phyloP scores from a whole-genome alignment of 2,329 filamentous ascomycete genomes.

The Epichloe typhina region DNA sequence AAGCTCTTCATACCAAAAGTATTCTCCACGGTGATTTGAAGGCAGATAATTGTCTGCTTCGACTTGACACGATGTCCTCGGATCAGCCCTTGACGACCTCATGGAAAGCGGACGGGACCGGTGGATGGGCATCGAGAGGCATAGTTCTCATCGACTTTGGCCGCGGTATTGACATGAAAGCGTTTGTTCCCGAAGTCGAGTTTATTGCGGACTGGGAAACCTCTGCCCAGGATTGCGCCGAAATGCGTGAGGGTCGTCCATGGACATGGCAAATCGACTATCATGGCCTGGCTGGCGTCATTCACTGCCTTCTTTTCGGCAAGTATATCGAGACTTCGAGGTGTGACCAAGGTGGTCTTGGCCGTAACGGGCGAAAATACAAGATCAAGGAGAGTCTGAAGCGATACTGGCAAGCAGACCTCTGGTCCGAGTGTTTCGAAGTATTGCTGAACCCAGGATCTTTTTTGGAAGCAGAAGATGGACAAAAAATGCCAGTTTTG shows the following conservation, averaged over 20 bases:
- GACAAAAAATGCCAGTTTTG: conserved; percentile 56
- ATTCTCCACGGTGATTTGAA: conserved; percentile 92
- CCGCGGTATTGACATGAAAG: conserved; percentile 82
- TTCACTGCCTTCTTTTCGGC: conserved; percentile 84
- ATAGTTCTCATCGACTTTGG: conserved; percentile 89
- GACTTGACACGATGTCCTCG: conserved; percentile 46
- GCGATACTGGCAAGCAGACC: conserved; percentile 89
- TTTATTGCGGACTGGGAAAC: conserved; percentile 97
- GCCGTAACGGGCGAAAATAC: conserved; percentile 55
- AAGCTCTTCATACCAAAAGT: conserved; percentile 66
- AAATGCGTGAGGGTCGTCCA: conserved; percentile 85
- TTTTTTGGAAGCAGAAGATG: conserved; percentile 52
- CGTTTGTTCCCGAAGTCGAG: conserved; percentile 56
- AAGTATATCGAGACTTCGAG: conserved; percentile 79
- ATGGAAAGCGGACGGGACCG: conserved; percentile 60
- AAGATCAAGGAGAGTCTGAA: conserved; percentile 73
- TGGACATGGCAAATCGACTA: conserved; percentile 99
- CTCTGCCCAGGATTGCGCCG: conserved; percentile 73
- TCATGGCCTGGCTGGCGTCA: conserved; percentile 75
- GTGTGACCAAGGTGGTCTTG: conserved; percentile 39
- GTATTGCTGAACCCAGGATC: conserved; percentile 70
- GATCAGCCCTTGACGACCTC: conserved; percentile 39
- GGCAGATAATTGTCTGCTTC: conserved; percentile 85
- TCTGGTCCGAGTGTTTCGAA: conserved; percentile 77
- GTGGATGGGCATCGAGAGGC: conserved; percentile 71